Base-by-base conservation (phyloP, 495 filamentous ascomycete genomes). In the Aspergillus nidulans region DNA sequence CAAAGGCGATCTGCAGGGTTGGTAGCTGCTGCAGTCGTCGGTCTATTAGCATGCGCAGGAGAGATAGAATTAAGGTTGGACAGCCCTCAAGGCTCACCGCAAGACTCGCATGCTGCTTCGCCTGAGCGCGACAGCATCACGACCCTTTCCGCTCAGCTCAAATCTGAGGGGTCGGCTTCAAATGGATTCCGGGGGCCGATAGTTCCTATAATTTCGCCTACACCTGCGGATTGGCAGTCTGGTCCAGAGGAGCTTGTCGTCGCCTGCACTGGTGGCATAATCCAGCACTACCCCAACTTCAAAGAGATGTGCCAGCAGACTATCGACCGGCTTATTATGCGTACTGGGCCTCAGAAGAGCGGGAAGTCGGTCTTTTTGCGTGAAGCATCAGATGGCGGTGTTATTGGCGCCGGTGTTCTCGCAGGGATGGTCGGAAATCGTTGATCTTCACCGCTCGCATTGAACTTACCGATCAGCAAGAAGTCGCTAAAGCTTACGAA, bases 261-360 rank as follows among this genome's bases (percentile, higher is more conserved):
- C 10, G 88, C 87, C 5, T 91, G 88, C 58, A 90, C 88, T 0
- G 88, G 88, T 7, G 87, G 88, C 18, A 89, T 87, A 56, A 91
- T 91, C 46, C 82, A 85, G 26, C 80, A 88, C 59, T 91, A 90
- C 59, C 88, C 87, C 16, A 72, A 84, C 54, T 91, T 89, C 63
- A 77, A 88, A 43, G 72, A 78, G 26, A 84, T 85, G 60, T 88
- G 85, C 55, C 86, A 90, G 64, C 62, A 67, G 48, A 85, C 82
- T 61, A 76, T 91, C 30, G 83, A 90, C 62, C 73, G 77, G 7
- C 77, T 91, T 3, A 74, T 89, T 44, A 74, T 76, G 58, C 68
- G 74, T 23, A 82, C 83, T 42, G 81, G 81, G 34, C 75, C 74
- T 1, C 69, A 75, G 16, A 70, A 80, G 34, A 69, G 72, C 19